Conservation (phyloP, 2,329 filamentous ascomycete genomes). For the Aspergillus quadricinctus region DNA sequence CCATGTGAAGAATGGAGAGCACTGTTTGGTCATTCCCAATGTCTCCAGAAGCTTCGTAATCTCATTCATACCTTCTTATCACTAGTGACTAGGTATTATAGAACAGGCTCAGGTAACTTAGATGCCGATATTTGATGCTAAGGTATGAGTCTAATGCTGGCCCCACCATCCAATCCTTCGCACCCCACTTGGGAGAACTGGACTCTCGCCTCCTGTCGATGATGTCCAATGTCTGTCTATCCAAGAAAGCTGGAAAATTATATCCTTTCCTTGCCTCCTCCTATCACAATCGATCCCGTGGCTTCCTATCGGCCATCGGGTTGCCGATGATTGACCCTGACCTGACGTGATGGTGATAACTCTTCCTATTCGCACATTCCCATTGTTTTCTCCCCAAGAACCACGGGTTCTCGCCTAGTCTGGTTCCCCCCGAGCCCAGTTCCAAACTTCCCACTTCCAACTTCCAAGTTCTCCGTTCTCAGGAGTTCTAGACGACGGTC, state of each 20-base stretch:
- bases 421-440: neutral
- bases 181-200: slow-evolving; percentile 1
- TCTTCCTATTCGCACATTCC: slow-evolving; percentile 2
- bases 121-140: too few relatives aligned
- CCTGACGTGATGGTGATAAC: neutral
- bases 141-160: neutral
- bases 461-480: slow-evolving; percentile 1
- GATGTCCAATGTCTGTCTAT: neutral
- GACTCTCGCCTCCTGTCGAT: slow-evolving; percentile 1
- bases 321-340: slow-evolving; percentile 2
- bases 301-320: slow-evolving; percentile 4
- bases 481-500: slow-evolving; percentile 5
- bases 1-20: neutral
- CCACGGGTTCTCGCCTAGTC: neutral
- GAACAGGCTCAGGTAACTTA: too few relatives aligned
- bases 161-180: neutral
- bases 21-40: slow-evolving; percentile 1
- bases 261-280: slow-evolving; percentile 3
- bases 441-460: neutral
- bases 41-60: slow-evolving; percentile 11
- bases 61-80: neutral
- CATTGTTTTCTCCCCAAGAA: neutral
- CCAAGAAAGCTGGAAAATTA: neutral
- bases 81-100: neutral
- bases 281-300: neutral